Evolutionary conservation across 2,329 filamentous ascomycete species (phyloP), one percentile per base, ranked within the genome.

Genomic region (Emmonsiellopsis sp.): DNA sequence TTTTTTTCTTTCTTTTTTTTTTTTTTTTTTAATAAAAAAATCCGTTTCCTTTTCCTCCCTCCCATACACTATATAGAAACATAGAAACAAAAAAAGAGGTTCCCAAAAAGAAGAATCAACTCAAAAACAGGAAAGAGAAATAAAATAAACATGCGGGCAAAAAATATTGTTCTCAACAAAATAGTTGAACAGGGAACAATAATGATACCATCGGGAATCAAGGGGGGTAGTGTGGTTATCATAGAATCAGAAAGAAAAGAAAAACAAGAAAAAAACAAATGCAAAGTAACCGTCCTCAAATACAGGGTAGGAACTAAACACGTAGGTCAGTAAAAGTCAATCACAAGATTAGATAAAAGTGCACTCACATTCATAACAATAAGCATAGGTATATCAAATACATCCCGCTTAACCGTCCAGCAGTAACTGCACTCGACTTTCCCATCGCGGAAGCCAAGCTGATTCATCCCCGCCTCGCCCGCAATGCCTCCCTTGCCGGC

Each of bases 331-430:
- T 31, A 34, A 33, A 13, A 36, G 34, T 11, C 7, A 46, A 6
- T 17, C 33, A 5, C 43, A 42, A 33, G 11, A 11, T 31, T 51
- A 21, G 32, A 44, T n/a, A 43, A 51, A 36, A 31, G 17, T 31
- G 52, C 7, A 85, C 91, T 85, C 70, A 96, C 93, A 74, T 96
- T 96, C 77, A 97, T 92, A 65, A 96, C 88, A 70, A 97, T 94
- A 74, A 97, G 78, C 89, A 96, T 95, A 21, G 93, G 93, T 70
- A 97, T 95, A 73, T 97, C 92, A 74, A 97, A 97, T 42, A 93
- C 88, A 70, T 98, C 93, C 58, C 92, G 80, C 74, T 95, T 95
- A 57, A 97, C 91, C 58, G 88, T 92, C 91, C 92, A 97, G 74
- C 88, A 95, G 72, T 94, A 95, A 63, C 87, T 90, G 74, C 91